These are phyloP conservation scores for Candida nonsorbophila DNA, from an alignment of 805 yeast genomes.

Conservation along the genomic window DNA sequence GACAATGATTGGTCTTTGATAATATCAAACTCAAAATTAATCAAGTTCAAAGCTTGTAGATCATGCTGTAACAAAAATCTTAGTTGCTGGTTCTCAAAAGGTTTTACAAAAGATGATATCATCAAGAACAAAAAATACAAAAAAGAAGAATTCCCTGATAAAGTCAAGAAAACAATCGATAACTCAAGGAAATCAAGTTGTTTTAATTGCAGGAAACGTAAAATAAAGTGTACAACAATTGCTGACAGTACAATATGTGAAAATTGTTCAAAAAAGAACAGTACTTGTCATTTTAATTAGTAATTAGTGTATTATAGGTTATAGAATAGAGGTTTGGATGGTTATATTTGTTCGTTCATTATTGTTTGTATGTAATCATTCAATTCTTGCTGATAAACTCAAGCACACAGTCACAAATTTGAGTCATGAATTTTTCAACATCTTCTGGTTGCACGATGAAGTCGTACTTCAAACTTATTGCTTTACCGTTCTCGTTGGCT, in stretches of 20 bases:
- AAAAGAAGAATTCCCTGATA: constrained; percentile 3
- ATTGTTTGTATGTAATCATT: constrained; percentile 2
- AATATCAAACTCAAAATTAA: constrained; percentile 24
- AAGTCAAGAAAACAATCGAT: constrained; percentile 5
- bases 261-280: constrained; percentile 34
- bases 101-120: constrained; percentile 61
- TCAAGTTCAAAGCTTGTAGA: constrained; percentile 51
- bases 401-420: constrained; percentile 23
- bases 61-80: constrained; percentile 46
- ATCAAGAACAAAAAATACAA: constrained; percentile 21
- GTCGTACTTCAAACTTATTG: constrained; percentile 33
- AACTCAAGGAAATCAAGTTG: constrained; percentile 32
- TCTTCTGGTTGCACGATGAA: constrained; percentile 23
- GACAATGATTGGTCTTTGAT: constrained; percentile 8
- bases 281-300: constrained; percentile 26
- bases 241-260: constrained; percentile 27
- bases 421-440: constrained; percentile 24
- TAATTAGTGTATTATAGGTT: constrained; percentile 1
- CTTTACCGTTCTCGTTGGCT: constrained; percentile 8
- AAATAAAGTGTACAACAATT: constrained; percentile 37
- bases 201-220: constrained; percentile 35
- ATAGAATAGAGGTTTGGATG: not conserved
- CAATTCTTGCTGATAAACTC: constrained; percentile 4
- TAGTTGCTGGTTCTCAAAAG: constrained; percentile 55
- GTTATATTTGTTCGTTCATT: not conserved